Base-by-base conservation (phyloP, 2,329 filamentous ascomycete genomes). In the Scedosporium minutisporum region DNA sequence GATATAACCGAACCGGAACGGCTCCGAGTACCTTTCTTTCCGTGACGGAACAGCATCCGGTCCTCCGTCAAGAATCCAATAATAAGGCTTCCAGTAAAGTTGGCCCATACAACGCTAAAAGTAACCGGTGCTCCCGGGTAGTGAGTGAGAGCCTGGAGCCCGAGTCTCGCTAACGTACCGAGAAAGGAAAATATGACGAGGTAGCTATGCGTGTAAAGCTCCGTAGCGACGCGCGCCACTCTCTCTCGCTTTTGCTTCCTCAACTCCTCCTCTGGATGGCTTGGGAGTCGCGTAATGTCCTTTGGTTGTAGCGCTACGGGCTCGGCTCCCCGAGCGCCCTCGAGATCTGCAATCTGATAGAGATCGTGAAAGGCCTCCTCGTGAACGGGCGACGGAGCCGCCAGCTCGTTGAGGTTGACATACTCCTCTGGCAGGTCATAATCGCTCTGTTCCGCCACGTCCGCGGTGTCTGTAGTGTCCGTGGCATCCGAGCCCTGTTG, bases 11-110 rank as follows among this genome's bases (percentile, higher is more conserved):
- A n/a, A 6, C 48, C 42, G 3, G 6, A 16, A 27, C 18, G 7
- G n/a, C 38, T 25, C 27, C 14, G 27, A 12, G 14, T 10, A 33
- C 27, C 21, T 3, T 38, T 38, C 38, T 48, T 87, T 75, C 89
- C 87, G 63, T 85, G 75, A 33, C 82, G 83, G 72, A 96, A 96
- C 6, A 96, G 76, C 68, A 82, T 86, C 65, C 85, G 80, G 69
- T 96, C 91, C 74, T 96, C 90, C 9, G 84, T 77, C 2, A 97
- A 80, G 70, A 96, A 96, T 2, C 95, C 93, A 84, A 97, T 89
- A 63, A 96, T 67, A 0, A 96, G 71, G 62, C 89, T 89, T 1
- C 93, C 93, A 1, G 80, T 85, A 57, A 96, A 87, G 69, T 97
- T 97, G 64, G 92, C 87, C 93, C 93, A 97, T 23, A 96, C 75